Conservation (phyloP, 257 asterid species). For the Marsdenia floribunda region DNA sequence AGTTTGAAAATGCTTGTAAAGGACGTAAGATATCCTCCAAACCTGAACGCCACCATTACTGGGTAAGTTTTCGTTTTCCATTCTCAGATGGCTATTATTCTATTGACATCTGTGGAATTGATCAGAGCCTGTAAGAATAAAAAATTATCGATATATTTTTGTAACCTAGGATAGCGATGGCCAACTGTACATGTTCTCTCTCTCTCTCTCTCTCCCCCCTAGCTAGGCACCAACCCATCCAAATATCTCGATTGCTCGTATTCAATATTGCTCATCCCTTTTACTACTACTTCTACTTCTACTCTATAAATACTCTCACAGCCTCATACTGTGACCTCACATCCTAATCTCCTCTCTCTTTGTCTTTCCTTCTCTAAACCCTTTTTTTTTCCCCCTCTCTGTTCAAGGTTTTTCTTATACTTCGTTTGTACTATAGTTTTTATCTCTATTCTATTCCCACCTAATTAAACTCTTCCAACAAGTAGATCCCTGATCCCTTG, state of each 20-base stretch:
- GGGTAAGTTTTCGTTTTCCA: conserved; percentile 19
- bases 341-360: background rate
- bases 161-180: conserved; percentile 25
- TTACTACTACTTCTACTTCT: background rate
- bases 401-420: background rate
- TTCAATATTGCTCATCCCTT: conserved; percentile 1
- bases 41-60: conserved; percentile 26
- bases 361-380: background rate
- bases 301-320: conserved; percentile 18
- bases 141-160: conserved; percentile 11
- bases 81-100: conserved; percentile 13
- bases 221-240: conserved; percentile 18
- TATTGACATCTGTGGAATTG: conserved; percentile 18
- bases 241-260: conserved; percentile 4
- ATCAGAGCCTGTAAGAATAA: conserved; percentile 14
- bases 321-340: background rate
- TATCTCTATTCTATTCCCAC: background rate
- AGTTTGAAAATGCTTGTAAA: conserved; percentile 17
- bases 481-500: background rate
- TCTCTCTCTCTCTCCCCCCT: background rate
- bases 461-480: no score
- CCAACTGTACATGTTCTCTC: conserved; percentile 19
- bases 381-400: background rate
- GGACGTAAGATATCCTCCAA: conserved; percentile 27
- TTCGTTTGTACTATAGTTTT: background rate